A percentile compares a stretch with the other conserved stretches of the same genome.
Conservation (phyloP, 495 filamentous ascomycete genomes). For the Penicillium mononematosum region DNA sequence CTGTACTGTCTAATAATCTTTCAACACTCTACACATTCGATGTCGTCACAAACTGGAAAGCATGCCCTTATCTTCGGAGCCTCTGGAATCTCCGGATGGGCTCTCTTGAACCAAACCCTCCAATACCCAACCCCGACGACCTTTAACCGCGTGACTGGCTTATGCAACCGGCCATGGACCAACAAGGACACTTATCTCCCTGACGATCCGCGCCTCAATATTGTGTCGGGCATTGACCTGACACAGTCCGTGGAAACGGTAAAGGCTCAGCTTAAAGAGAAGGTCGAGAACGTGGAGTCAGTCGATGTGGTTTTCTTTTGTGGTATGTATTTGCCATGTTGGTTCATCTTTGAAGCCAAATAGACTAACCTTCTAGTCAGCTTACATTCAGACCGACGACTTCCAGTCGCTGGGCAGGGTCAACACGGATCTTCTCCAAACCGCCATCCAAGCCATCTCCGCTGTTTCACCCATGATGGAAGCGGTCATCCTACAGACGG, state of each 20-base stretch:
- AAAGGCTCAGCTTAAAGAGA: constrained; percentile 17
- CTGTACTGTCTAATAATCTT: no score
- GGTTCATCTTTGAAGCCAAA: no score
- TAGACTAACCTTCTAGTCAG: no score
- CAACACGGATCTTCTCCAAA: no score
- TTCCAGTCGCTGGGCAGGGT: no score
- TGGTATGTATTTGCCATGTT: no score
- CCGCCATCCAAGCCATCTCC: constrained; percentile 17
- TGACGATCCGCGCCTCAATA: constrained; percentile 8
- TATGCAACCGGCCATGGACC: constrained; percentile 25
- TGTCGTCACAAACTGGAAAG: neutral
- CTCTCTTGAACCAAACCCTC: constrained; percentile 20
- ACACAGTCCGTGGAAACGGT: constrained; percentile 18
- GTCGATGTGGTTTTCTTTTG: neutral
- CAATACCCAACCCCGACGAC: constrained; percentile 25
- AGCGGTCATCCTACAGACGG: constrained; percentile 39
- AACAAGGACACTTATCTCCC: neutral
- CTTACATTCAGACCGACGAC: no score
- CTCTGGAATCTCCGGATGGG: constrained; percentile 36
- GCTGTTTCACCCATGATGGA: constrained; percentile 27
- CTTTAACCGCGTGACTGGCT: constrained; percentile 30
- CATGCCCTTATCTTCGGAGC: constrained; percentile 36
- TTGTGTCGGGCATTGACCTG: constrained; percentile 25
- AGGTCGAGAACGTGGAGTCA: neutral
- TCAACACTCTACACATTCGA: no score